Evolutionary conservation across 176 grass and related monocot genomes (phyloP).

Genomic region (Avena insularis): DNA sequence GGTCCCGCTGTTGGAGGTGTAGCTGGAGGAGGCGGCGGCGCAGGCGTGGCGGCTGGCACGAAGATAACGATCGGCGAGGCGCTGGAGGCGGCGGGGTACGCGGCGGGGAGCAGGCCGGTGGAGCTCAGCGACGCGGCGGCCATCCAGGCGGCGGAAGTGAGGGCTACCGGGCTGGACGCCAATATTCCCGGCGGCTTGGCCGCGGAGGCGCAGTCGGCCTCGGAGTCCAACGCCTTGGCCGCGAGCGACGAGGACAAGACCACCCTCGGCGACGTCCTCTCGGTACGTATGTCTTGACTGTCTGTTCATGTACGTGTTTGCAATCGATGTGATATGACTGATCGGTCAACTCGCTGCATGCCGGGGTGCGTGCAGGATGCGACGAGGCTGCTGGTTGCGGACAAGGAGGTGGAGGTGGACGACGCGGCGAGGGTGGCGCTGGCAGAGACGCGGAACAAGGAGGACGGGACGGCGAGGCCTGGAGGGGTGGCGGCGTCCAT

Average conservation of each 20-base stretch:
- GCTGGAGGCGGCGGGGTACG: constrained; percentile 55
- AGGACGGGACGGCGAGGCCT: constrained; percentile 31
- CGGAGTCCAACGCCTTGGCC: constrained; percentile 42
- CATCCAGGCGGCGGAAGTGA: constrained; percentile 65
- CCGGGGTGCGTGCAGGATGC: constrained; percentile 46
- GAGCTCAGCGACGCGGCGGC: constrained; percentile 75
- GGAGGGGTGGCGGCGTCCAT: constrained; percentile 57
- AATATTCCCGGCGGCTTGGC: constrained; percentile 48
- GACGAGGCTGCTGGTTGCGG: constrained; percentile 45
- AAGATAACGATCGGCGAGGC: constrained; percentile 79
- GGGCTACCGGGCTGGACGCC: constrained; percentile 48
- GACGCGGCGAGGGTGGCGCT: constrained; percentile 58
- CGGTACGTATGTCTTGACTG: constrained; percentile 16
- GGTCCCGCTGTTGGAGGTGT: not conserved
- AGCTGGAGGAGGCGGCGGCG: not conserved
- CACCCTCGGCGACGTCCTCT: constrained; percentile 64
- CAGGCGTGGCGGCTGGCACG: not conserved
- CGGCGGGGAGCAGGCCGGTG: constrained; percentile 43
- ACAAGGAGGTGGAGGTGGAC: constrained; percentile 62
- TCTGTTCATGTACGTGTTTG: not conserved
- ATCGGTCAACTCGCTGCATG: not conserved
- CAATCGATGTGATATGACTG: not conserved
- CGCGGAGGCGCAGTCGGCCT: constrained; percentile 53
- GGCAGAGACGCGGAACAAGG: constrained; percentile 62
- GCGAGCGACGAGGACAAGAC: constrained; percentile 54